Conservation (phyloP, 306 rosid species). For the Castanopsis chinensis region DNA sequence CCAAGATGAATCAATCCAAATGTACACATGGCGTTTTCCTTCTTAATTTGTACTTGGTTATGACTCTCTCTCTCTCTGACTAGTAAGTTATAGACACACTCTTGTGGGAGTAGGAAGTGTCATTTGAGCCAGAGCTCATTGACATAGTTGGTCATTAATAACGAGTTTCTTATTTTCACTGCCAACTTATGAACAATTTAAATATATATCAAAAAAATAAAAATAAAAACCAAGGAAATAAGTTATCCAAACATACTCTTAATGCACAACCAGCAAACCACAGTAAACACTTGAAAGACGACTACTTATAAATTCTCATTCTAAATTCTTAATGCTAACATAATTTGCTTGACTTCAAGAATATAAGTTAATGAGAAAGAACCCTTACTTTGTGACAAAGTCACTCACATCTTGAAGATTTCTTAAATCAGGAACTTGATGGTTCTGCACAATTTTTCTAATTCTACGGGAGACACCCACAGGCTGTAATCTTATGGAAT, state of each 20-base stretch:
- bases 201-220: no score
- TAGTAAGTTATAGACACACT: no score
- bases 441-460: slow-evolving; percentile 89
- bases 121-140: no score
- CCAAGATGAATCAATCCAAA: neutral
- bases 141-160: no score
- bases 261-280: neutral
- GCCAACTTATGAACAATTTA: no score
- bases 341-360: neutral
- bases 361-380: slow-evolving; percentile 11
- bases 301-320: neutral
- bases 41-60: neutral
- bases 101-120: no score
- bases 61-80: neutral
- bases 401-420: slow-evolving; percentile 97
- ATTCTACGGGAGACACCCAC: slow-evolving; percentile 90
- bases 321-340: neutral
- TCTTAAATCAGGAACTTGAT: slow-evolving; percentile 81
- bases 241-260: neutral
- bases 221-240: no score
- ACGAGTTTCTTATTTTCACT: no score
- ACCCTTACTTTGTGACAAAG: slow-evolving; percentile 87
- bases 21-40: neutral
- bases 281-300: neutral
- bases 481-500: slow-evolving; percentile 88